Evolutionary conservation across 768 basidiomycete genomes (phyloP).

Genomic region (Tulasnella sp.): DNA sequence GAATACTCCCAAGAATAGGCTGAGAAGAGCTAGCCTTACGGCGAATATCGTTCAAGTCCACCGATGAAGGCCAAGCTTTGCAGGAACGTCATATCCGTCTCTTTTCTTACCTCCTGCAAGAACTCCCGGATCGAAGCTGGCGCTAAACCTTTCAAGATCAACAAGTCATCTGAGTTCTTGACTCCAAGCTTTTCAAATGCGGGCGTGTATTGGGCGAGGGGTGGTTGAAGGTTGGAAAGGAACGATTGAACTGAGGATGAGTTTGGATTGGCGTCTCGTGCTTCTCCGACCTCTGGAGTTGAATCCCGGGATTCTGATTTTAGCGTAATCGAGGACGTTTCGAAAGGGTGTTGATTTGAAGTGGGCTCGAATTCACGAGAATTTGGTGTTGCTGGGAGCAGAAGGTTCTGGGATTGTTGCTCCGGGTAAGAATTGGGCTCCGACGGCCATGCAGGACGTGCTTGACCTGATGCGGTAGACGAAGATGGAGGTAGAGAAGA

Average conservation of each 20-base stretch:
- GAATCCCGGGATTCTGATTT: neutral
- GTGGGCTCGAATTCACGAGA: neutral
- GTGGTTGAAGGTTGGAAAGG: neutral
- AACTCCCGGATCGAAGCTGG: neutral
- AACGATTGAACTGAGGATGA: neutral
- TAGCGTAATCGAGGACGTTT: neutral
- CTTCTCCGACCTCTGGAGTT: neutral
- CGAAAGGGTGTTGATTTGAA: neutral
- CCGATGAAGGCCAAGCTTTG: neutral
- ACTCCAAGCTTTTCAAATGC: neutral
- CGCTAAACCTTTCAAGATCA: neutral
- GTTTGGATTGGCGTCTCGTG: neutral
- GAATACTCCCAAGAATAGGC: neutral
- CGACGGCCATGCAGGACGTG: too few relatives aligned
- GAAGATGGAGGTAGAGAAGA: too few relatives aligned
- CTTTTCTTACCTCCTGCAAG: neutral
- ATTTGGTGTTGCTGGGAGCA: neutral
- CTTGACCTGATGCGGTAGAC: too few relatives aligned
- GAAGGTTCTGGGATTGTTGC: neutral
- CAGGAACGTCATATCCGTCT: constrained; percentile 2
- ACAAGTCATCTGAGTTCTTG: neutral
- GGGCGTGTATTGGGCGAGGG: neutral
- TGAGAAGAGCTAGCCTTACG: neutral
- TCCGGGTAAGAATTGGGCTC: neutral
- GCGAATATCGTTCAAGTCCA: neutral